phyloP scores from a whole-genome alignment of 169 alveolate genomes.

The Plasmodium yoelii region DNA sequence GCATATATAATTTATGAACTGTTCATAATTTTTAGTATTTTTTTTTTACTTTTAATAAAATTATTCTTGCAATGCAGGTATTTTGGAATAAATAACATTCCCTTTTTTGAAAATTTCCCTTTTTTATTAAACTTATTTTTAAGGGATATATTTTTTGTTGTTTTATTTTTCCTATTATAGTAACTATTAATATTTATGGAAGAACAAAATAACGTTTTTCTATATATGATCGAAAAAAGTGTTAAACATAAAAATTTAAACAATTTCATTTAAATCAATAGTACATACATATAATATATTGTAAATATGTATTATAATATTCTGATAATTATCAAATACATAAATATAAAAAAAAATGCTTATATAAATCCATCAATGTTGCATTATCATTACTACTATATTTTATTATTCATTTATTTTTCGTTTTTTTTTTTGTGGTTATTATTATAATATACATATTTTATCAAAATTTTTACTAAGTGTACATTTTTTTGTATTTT shows the following conservation, averaged over 20 bases:
- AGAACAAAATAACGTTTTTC: constrained; percentile 5
- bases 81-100: constrained; percentile 49
- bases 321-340: neutral
- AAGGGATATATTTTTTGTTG: neutral
- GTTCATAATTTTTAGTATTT: too few relatives aligned
- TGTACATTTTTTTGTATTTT: too few relatives aligned
- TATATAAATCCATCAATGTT: too few relatives aligned
- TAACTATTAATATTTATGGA: neutral
- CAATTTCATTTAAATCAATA: constrained; percentile 54
- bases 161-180: neutral
- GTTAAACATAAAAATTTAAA: constrained; percentile 19
- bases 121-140: constrained; percentile 8
- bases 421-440: neutral
- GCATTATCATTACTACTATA: neutral
- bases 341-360: too few relatives aligned
- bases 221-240: constrained; percentile 27
- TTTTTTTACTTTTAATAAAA: constrained; percentile 15
- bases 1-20: too few relatives aligned
- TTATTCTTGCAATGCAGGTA: constrained; percentile 6
- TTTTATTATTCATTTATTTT: neutral
- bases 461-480: too few relatives aligned
- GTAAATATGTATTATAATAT: neutral
- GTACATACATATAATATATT: constrained; percentile 18
- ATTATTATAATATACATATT: too few relatives aligned
- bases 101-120: constrained; percentile 8